Evolutionary conservation across 2,329 filamentous ascomycete species (phyloP).

Genomic region (Colletotrichum tropicale): DNA sequence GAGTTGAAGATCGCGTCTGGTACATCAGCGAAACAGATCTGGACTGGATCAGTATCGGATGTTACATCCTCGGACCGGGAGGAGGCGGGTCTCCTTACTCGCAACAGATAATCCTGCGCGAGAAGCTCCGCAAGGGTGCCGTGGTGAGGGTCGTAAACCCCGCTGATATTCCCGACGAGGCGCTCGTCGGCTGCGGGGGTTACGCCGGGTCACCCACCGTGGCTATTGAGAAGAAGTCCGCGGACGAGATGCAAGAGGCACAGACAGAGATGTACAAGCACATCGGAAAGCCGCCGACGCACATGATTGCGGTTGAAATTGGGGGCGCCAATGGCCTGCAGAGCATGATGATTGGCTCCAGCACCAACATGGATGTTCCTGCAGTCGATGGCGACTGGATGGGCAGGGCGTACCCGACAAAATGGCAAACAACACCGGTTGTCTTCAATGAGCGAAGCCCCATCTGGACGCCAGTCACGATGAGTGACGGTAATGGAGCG

Average conservation of each 20-base stretch:
- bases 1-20: slow-evolving; percentile 57
- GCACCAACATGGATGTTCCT: slow-evolving; percentile 53
- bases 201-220: slow-evolving; percentile 66
- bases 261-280: slow-evolving; percentile 59
- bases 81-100: slow-evolving; percentile 62
- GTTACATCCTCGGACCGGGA: slow-evolving; percentile 66
- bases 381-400: slow-evolving; percentile 61
- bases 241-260: slow-evolving; percentile 58
- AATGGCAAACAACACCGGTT: slow-evolving; percentile 61
- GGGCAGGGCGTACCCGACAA: slow-evolving; percentile 58
- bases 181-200: slow-evolving; percentile 59
- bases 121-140: slow-evolving; percentile 54
- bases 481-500: slow-evolving; percentile 55
- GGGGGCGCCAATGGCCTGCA: slow-evolving; percentile 69
- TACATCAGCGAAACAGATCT: slow-evolving; percentile 63
- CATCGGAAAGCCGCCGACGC: slow-evolving; percentile 50
- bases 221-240: slow-evolving; percentile 62
- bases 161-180: slow-evolving; percentile 52
- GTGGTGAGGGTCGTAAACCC: slow-evolving; percentile 56
- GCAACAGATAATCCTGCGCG: slow-evolving; percentile 53
- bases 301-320: slow-evolving; percentile 68
- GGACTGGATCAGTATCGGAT: slow-evolving; percentile 60
- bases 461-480: not conserved
- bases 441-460: slow-evolving; percentile 51
- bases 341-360: slow-evolving; percentile 59